Base-by-base conservation (phyloP, 208 protist species). In the Novymonas esmeraldas region DNA sequence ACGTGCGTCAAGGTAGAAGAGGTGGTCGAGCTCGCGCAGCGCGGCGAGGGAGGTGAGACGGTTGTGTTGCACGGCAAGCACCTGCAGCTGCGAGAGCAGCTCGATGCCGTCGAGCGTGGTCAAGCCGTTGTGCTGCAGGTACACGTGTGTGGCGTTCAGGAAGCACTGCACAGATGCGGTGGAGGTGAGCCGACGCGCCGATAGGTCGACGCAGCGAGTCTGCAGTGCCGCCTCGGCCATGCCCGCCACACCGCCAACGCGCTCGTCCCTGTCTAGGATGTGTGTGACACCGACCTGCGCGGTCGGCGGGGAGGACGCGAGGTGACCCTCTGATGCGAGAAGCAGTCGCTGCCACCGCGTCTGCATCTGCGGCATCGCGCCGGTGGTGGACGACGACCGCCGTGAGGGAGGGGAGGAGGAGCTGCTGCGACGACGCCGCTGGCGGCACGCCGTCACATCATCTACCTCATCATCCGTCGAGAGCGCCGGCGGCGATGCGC, bases 41-140 rank as follows among this genome's bases (percentile, higher is more conserved):
- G 84, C 78, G 16, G 64, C 76, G 22, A 91, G 62, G 16, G 74
- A 75, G n/a, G 46, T 48, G 33, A 95, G 64, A 0, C 29, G 20
- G 57, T 95, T 95, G 73, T 95, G 90, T 60, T 88, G 83, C 31
- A 91, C 66, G 29, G 92, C 90, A 6, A 93, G 58, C 67, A 92
- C 85, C 16, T 66, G 71, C 13, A 95, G 78, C 26, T 90, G 72
- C 6, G 55, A 59, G 16, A 93, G 77, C 50, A 95, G 71, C 48
- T 79, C 60, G 24, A 95, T 44, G 26, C 87, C 90, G 6, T 90
- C 87, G 2, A 95, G 54, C 34, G 45, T 61, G 28, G 52, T 29
- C 16, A 95, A 42, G 1, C 49, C 34, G 70, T 95, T 95, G 76
- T 92, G 72, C 64, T 92, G 87, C 14, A 93, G 70, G 65, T 93